Base-by-base conservation (phyloP, 129 eudicot species). In the Silybum marianum region DNA sequence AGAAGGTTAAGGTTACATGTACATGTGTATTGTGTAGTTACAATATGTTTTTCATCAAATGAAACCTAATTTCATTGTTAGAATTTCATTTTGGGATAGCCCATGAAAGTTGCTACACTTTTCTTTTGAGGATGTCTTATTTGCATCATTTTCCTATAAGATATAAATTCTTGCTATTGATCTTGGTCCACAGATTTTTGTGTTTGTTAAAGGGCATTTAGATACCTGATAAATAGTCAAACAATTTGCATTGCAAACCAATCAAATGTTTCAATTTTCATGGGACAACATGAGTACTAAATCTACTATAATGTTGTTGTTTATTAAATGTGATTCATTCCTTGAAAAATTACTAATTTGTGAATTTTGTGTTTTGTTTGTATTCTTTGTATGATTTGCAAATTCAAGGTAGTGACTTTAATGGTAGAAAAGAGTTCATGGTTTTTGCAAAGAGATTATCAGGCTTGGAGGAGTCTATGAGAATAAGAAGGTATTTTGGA, bases 381-480 rank as follows among this genome's bases (percentile, higher is more conserved):
- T 36, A 19, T 21, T 85, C 74, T 51, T 32, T 72, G 44, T 19
- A 32, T 54, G 81, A 54, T 81, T 60, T 42, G 54, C 44, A 14
- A 58, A 28, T 77, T 84, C 79, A 9, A 85, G 86, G 84, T 78
- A 69, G 81, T 69, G 69, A 71, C 7, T 7, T 28, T 21, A 65
- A 30, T 23, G 69, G 67, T 74, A 71, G 77, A 44, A 95, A 91
- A 66, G 76, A 73, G 16, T 75, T 91, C 71, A 72, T 91, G 73
- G 84, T 93, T 83, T 62, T 81, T 24, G 84, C 97, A 5, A 95
- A 86, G 88, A 90, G 89, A 82, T 24, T 92, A 16, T 88, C 90
- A 6, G 97, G 97, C 12, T 82, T 92, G 74, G 97, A 92, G 85
- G 99, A 95, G 86, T 91, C 97, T 80, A 85, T 95, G 79, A 90